Evolutionary conservation across 2,329 filamentous ascomycete genomes (phyloP).

Genomic region (Niveomyces coronatus): DNA sequence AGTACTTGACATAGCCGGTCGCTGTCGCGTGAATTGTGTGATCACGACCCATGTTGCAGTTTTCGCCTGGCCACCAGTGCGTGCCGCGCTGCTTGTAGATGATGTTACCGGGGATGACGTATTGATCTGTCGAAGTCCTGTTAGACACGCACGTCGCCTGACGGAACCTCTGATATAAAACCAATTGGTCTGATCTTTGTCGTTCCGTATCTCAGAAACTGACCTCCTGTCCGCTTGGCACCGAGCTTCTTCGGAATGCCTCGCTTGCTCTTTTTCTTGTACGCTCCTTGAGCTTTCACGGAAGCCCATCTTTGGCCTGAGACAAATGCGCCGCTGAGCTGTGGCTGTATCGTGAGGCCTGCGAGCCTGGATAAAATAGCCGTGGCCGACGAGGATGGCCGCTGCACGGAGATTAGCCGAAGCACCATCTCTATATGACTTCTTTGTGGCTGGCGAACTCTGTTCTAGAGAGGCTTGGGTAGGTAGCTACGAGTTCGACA

Average conservation of each 20-base stretch:
- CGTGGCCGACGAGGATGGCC: constrained; percentile 33
- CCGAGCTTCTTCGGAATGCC: constrained; percentile 73
- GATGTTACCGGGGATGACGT: constrained; percentile 92
- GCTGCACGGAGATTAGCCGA: constrained; percentile 37
- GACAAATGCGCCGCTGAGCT: constrained; percentile 30
- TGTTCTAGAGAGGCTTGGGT: constrained; percentile 20
- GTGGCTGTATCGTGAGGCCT: constrained; percentile 16
- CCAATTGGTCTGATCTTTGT: neutral
- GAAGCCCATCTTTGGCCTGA: constrained; percentile 44
- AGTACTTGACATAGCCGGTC: constrained; percentile 92
- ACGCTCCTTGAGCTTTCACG: constrained; percentile 55
- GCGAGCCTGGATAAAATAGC: constrained; percentile 17
- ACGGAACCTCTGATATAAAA: no score
- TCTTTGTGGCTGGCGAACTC: constrained; percentile 21
- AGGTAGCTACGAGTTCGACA: constrained; percentile 13
- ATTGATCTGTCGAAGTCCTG: constrained; percentile 56
- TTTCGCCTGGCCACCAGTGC: constrained; percentile 89
- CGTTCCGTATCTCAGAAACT: neutral
- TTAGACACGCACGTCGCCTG: constrained; percentile 7
- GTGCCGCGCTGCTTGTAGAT: constrained; percentile 96
- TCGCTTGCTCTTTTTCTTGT: constrained; percentile 53
- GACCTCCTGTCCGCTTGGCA: constrained; percentile 84
- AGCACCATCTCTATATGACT: constrained; percentile 21
- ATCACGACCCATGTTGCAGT: constrained; percentile 88
- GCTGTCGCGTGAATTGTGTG: constrained; percentile 87